Base-by-base conservation (phyloP, 2,329 filamentous ascomycete species). In the Aspergillus pseudoglaucus region DNA sequence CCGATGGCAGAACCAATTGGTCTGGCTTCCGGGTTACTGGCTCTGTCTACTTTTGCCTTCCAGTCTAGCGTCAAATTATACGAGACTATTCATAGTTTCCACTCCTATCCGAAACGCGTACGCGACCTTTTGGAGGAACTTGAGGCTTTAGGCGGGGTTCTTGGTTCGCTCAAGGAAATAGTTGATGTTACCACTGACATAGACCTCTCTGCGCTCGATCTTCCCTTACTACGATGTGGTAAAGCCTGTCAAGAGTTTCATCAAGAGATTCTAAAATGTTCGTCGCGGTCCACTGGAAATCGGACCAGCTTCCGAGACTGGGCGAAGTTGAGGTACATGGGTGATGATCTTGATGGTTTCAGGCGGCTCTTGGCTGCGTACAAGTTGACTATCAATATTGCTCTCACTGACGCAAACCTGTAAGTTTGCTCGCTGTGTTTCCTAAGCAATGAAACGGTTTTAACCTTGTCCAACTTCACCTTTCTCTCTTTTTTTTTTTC, bases 261-360 rank as follows among this genome's bases (percentile, higher is more conserved):
- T 46, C 41, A 64, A 45, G 64, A 70, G 53, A 55, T 76, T 32
- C 33, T 54, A 23, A 65, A 66, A 58, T 70, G 57, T 48, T 59
- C 58, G 32, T 57, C 60, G 38, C 64, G 59, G 40, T 74, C 70
- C 32, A 58, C 53, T 18, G 59, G 52, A 27, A 56, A 52, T 49
- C 59, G 64, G 46, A 61, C 64, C 18, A 75, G 68, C 55, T 74
- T 75, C 55, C 66, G 69, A 41, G 72, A 74, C 53, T 75, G 69
- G 73, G 67, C 70, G 4, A 71, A 62, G 54, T 53, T 75, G 41
- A 67, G 52, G 49, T 75, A 74, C 45, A 71, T 74, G 64, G 70
- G 68, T 23, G 65, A 73, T 39, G 62, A 73, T 50, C 69, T 75
- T 40, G 64, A 69, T 50, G 64, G 62, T 44, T 75, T 75, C 47